Percentiles rank a stretch among this genome's conserved stretches.
phyloP scores from a whole-genome alignment of 805 yeast genomes.

The Yarrowia sp. region DNA sequence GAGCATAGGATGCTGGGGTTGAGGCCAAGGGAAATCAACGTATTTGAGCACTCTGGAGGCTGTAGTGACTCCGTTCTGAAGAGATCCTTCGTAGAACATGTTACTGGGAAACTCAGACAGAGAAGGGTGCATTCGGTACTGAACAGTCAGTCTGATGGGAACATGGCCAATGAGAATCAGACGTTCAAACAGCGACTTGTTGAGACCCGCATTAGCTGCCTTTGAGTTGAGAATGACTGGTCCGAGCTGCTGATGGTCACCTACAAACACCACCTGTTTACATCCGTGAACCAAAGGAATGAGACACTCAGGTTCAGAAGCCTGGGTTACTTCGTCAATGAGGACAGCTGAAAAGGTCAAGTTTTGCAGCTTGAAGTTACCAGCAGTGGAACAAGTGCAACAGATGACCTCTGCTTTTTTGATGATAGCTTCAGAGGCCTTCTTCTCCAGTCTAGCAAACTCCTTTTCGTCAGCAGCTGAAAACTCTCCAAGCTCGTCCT shows the following conservation, averaged over 20 bases:
- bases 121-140: slow-evolving; percentile 92
- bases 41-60: slow-evolving; percentile 60
- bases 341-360: slow-evolving; percentile 71
- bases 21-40: slow-evolving; percentile 88
- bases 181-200: slow-evolving; percentile 85
- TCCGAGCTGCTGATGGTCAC: slow-evolving; percentile 94
- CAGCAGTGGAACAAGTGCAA: slow-evolving; percentile 91
- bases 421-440: slow-evolving; percentile 52
- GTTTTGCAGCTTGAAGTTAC: slow-evolving; percentile 59
- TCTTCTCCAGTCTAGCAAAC: slow-evolving; percentile 45
- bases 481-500: slow-evolving; percentile 67
- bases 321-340: slow-evolving; percentile 92
- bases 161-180: slow-evolving; percentile 75
- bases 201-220: slow-evolving; percentile 84
- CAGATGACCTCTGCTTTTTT: slow-evolving; percentile 73
- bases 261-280: slow-evolving; percentile 83
- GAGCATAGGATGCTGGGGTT: slow-evolving; percentile 84
- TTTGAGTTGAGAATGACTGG: slow-evolving; percentile 79
- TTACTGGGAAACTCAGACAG: slow-evolving; percentile 84
- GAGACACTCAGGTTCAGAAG: slow-evolving; percentile 87
- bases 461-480: slow-evolving; percentile 51
- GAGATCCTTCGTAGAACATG: slow-evolving; percentile 87
- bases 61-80: slow-evolving; percentile 86
- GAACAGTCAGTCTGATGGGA: slow-evolving; percentile 85
- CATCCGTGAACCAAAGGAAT: slow-evolving; percentile 89